Conservation (phyloP, 139 green algal species). For the Chlorella ohadii region DNA sequence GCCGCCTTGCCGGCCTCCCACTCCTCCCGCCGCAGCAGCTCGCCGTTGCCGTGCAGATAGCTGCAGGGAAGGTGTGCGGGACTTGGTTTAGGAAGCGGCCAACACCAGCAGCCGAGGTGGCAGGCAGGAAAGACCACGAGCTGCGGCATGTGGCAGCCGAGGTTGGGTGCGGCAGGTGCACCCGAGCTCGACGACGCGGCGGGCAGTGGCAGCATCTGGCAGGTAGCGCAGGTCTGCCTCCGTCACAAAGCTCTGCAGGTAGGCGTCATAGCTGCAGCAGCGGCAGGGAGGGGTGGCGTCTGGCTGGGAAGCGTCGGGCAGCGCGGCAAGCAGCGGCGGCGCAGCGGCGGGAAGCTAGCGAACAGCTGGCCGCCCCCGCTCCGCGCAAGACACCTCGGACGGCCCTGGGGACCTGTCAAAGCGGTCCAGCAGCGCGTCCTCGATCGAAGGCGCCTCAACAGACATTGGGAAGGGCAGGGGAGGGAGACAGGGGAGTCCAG, state of each 20-base stretch:
- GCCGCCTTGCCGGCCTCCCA: constrained; percentile 85
- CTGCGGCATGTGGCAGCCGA: too few relatives aligned
- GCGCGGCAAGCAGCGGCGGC: neutral
- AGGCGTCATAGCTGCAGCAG: constrained; percentile 87
- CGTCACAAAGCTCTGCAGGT: constrained; percentile 89
- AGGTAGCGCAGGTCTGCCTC: constrained; percentile 88
- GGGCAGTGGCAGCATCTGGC: constrained; percentile 79
- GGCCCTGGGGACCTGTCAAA: neutral
- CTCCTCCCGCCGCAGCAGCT: constrained; percentile 89
- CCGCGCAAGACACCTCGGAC: too few relatives aligned
- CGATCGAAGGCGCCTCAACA: too few relatives aligned
- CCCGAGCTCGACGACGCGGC: constrained; percentile 36
- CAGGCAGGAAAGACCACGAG: too few relatives aligned
- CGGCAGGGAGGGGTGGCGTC: too few relatives aligned
- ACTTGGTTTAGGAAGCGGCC: too few relatives aligned
- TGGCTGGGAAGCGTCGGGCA: too few relatives aligned
- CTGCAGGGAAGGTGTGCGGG: constrained; percentile 54
- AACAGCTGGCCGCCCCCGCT: too few relatives aligned
- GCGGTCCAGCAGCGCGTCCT: neutral
- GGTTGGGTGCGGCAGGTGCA: too few relatives aligned
- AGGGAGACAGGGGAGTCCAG: too few relatives aligned
- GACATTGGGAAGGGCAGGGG: too few relatives aligned
- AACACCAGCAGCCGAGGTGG: neutral
- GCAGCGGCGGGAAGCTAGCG: too few relatives aligned
- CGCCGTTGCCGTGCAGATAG: constrained; percentile 83